Conservation (phyloP, 2,329 filamentous ascomycete genomes). For the Calonectria ilicicola region DNA sequence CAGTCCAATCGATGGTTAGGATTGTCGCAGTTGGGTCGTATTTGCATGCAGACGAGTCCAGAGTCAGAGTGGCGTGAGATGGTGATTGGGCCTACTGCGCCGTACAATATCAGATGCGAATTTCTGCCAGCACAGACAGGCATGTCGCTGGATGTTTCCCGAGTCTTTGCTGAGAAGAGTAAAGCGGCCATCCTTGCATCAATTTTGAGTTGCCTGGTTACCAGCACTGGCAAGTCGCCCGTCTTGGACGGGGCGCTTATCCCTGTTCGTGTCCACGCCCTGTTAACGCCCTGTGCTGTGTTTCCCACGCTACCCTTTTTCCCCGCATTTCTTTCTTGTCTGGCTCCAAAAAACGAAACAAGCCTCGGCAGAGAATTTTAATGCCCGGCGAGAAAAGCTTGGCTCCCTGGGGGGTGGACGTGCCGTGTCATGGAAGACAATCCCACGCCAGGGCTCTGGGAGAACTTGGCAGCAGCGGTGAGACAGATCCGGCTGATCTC, state of each 20-base stretch:
- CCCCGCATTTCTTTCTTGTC: background rate
- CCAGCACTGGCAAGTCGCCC: background rate
- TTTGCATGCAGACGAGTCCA: background rate
- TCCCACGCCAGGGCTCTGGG: background rate
- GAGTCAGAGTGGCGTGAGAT: background rate
- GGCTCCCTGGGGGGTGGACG: background rate
- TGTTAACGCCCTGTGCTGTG: background rate
- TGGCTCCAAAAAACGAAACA: background rate
- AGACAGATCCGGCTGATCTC: background rate
- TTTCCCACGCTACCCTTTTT: background rate
- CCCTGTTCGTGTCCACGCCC: background rate
- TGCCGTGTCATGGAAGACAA: background rate
- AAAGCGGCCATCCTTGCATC: background rate
- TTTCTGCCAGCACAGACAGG: background rate
- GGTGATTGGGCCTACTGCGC: background rate
- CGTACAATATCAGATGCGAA: background rate
- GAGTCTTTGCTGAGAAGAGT: background rate
- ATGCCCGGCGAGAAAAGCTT: background rate
- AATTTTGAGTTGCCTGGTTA: slow-evolving; percentile 2
- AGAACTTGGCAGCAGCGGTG: background rate
- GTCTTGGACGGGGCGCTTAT: background rate
- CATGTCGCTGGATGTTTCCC: background rate
- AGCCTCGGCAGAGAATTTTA: background rate
- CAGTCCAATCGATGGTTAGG: background rate
- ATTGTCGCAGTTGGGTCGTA: background rate